phyloP scores from a whole-genome alignment of 176 grass and related monocot genomes.

The Rhynchospora breviuscula region DNA sequence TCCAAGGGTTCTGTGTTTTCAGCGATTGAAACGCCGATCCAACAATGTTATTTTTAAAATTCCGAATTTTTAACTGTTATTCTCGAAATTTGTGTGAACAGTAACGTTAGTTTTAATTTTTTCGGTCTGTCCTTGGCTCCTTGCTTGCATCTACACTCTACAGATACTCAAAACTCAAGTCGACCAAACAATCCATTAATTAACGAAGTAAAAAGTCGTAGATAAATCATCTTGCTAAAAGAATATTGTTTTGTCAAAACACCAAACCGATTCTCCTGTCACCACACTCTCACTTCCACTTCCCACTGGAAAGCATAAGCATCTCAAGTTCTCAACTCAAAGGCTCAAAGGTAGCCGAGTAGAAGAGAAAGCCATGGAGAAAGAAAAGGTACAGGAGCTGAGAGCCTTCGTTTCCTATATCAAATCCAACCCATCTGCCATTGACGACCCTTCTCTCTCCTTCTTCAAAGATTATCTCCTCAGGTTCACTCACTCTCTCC shows the following conservation, averaged over 20 bases:
- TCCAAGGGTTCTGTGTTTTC: no score
- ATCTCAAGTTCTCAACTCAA: neutral
- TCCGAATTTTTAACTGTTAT: no score
- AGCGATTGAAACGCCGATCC: no score
- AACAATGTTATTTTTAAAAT: no score
- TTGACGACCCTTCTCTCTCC: constrained; percentile 35
- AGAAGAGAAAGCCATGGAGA: constrained; percentile 13
- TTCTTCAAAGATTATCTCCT: constrained; percentile 50
- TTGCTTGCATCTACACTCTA: no score
- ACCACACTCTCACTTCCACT: neutral
- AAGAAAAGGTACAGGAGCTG: constrained; percentile 27
- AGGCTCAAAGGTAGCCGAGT: neutral
- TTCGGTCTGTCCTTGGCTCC: no score
- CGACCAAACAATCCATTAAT: no score
- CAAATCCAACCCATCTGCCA: constrained; percentile 34
- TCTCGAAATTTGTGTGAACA: no score
- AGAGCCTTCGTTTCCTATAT: constrained; percentile 30
- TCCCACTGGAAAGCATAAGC: neutral
- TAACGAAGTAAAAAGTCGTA: no score
- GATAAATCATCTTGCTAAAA: no score
- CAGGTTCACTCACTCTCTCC: constrained; percentile 26
- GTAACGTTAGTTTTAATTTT: no score
- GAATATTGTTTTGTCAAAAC: neutral
- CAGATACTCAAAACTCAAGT: no score
- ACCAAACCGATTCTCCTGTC: neutral